Evolutionary conservation across 768 basidiomycete genomes (phyloP).

Genomic region (Boletus huronensis): DNA sequence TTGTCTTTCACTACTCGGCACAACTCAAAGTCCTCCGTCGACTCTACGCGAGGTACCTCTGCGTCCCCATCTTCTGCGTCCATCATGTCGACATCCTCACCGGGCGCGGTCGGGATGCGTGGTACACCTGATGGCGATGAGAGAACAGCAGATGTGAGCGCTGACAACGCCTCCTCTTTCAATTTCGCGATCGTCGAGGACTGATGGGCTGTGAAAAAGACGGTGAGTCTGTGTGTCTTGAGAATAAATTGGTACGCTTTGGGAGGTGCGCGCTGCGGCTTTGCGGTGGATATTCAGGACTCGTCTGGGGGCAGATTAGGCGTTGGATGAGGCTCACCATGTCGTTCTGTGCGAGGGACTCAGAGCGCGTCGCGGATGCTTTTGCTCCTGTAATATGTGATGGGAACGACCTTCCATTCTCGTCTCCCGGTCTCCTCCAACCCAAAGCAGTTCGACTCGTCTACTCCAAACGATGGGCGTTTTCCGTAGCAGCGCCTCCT

Average conservation of each 20-base stretch:
- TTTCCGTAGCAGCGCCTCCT: slow-evolving; percentile 46
- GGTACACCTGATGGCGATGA: slow-evolving; percentile 25
- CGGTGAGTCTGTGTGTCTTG: slow-evolving; percentile 69
- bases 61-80: slow-evolving; percentile 4
- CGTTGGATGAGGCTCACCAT: slow-evolving; percentile 18
- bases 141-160: slow-evolving; percentile 49
- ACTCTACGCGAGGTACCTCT: slow-evolving; percentile 35
- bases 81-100: slow-evolving; percentile 26
- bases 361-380: not conserved
- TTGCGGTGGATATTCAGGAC: not conserved
- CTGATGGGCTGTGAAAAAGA: slow-evolving; percentile 56
- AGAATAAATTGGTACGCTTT: slow-evolving; percentile 67
- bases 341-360: not conserved
- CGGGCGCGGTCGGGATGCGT: slow-evolving; percentile 29
- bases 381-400: not conserved
- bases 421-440: slow-evolving; percentile 17
- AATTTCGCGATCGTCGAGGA: slow-evolving; percentile 53
- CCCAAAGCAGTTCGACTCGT: slow-evolving; percentile 8
- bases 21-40: slow-evolving; percentile 58
- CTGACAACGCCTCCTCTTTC: slow-evolving; percentile 61
- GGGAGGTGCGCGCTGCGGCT: slow-evolving; percentile 55
- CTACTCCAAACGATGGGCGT: slow-evolving; percentile 45
- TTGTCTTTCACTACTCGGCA: slow-evolving; percentile 52
- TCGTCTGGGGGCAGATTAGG: not conserved
- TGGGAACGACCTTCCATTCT: slow-evolving; percentile 28